Conservation (phyloP, 1,284 basidiomycete genomes). For the Peniophora sp. region DNA sequence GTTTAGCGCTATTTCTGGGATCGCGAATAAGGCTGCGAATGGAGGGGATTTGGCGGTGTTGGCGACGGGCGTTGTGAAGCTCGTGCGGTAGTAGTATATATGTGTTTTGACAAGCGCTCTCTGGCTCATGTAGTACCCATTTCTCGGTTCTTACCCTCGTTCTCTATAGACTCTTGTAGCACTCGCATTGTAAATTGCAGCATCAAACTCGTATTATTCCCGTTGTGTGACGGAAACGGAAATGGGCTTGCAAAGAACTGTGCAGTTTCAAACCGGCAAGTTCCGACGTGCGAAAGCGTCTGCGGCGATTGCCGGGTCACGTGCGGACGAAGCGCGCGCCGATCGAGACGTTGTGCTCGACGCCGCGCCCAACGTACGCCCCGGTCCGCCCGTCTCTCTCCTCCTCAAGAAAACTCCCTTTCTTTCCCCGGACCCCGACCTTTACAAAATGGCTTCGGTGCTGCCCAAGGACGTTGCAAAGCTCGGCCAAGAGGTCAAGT, state of each 20-base stretch:
- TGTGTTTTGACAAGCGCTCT: not conserved
- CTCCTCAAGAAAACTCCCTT: conserved; percentile 3
- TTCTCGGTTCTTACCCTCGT: not conserved
- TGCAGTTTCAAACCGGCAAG: not conserved
- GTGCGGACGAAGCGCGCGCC: conserved; percentile 2
- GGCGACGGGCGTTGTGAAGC: too few species aligned
- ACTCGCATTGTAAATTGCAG: not conserved
- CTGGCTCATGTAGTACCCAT: not conserved
- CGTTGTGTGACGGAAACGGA: conserved; percentile 3
- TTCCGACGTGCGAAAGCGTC: not conserved
- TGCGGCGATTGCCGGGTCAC: not conserved
- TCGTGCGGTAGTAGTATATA: too few species aligned
- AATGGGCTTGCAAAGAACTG: not conserved
- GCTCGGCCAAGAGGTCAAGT: conserved; percentile 83
- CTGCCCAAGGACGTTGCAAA: conserved; percentile 82
- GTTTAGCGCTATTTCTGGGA: too few species aligned
- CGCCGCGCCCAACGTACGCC: not conserved
- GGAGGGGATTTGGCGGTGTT: too few species aligned
- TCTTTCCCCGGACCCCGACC: too few species aligned
- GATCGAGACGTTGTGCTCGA: conserved; percentile 3
- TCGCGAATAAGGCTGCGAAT: too few species aligned
- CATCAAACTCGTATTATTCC: conserved; percentile 11
- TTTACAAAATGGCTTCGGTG: conserved; percentile 41
- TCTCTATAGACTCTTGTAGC: not conserved
- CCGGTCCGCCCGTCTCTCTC: not conserved